A percentile compares a stretch with the other conserved stretches of the same genome.
These are phyloP conservation scores for Ensete glaucum DNA, from an alignment of 176 grass and related monocot species.

Conservation along the genomic window DNA sequence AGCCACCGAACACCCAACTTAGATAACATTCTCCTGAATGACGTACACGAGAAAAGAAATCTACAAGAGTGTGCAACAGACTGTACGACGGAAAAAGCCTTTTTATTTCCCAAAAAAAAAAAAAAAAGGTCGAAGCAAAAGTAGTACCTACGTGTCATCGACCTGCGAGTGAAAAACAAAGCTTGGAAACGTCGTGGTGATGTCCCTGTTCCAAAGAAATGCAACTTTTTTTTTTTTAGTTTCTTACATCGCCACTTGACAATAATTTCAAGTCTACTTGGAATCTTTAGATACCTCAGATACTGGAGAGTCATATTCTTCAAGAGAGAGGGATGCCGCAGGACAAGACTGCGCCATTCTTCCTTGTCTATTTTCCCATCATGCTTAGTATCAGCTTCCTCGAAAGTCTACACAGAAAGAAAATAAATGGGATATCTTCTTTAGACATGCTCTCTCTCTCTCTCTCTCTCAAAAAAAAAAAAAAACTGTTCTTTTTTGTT, in stretches of 20 bases:
- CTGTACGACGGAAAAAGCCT: neutral
- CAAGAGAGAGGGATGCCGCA: neutral
- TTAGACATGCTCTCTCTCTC: neutral
- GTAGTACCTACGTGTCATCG: neutral
- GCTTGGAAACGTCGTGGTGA: neutral
- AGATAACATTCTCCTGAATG: neutral
- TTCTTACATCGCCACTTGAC: neutral
- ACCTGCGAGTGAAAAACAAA: slow-evolving; percentile 7
- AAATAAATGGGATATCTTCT: neutral
- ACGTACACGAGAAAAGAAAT: neutral
- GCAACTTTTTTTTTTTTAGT: neutral
- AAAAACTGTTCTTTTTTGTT: neutral
- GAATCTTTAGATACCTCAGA: neutral
- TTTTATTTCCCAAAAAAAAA: neutral
- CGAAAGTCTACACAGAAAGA: neutral
- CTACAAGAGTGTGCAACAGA: neutral
- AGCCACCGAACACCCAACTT: neutral
- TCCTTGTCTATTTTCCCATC: slow-evolving; percentile 5
- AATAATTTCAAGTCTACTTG: neutral
- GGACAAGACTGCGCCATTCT: neutral
- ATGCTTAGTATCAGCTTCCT: slow-evolving; percentile 7
- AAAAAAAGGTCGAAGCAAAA: neutral
- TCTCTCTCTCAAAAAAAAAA: neutral
- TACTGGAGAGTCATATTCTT: slow-evolving; percentile 7
- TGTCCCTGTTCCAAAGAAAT: neutral